These are phyloP conservation scores for Pleodorina starrii DNA, from an alignment of 139 green algal species.

Conservation along the genomic window DNA sequence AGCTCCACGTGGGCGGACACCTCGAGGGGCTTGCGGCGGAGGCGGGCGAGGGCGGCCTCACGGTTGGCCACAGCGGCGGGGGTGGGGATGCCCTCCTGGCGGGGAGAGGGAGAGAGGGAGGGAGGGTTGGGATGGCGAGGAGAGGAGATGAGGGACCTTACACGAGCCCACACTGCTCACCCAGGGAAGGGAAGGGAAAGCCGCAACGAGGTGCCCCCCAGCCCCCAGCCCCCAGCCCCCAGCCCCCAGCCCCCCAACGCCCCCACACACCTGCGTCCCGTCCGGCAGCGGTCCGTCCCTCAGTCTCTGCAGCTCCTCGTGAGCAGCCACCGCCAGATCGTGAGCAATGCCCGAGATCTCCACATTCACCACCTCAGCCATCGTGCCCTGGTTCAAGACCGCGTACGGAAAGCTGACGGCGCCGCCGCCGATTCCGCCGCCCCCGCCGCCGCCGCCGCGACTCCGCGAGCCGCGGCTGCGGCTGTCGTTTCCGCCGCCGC, in stretches of 20 bases:
- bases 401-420: not conserved
- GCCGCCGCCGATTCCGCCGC: not conserved
- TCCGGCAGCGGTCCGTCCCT: conserved; percentile 50
- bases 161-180: too few species aligned
- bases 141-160: too few species aligned
- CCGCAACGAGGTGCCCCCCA: not conserved
- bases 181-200: too few species aligned
- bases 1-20: conserved; percentile 49
- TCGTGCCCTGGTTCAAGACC: not conserved
- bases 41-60: conserved; percentile 24
- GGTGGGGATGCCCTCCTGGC: conserved; percentile 28
- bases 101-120: not conserved
- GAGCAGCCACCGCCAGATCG: conserved; percentile 34
- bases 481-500: not conserved
- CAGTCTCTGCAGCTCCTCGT: conserved; percentile 37
- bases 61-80: conserved; percentile 18
- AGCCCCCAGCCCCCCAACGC: not conserved
- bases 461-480: not conserved
- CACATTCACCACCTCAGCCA: conserved; percentile 36
- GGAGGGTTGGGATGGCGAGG: not conserved
- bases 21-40: conserved; percentile 44
- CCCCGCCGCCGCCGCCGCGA: not conserved
- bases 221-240: not conserved
- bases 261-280: conserved; percentile 20
- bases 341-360: conserved; percentile 43